phyloP scores from a whole-genome alignment of 2,329 filamentous ascomycete species.

The Hymenoscyphus scutula region DNA sequence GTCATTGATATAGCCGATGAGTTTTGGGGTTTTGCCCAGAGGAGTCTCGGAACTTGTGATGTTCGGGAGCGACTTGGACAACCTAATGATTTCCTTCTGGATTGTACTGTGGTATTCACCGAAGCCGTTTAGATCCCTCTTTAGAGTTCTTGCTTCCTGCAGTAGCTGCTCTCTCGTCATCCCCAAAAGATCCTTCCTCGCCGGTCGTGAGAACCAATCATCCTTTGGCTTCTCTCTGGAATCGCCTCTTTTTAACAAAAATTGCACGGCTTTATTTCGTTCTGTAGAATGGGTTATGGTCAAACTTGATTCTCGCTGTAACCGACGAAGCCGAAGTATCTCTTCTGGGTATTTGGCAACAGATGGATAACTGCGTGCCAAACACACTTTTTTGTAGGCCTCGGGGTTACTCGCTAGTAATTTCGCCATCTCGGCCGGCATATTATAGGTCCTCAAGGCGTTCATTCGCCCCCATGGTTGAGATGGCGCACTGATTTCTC shows the following conservation, averaged over 20 bases:
- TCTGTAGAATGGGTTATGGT: neutral
- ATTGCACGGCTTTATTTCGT: neutral
- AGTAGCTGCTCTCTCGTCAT: slow-evolving; percentile 54
- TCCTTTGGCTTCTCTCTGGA: slow-evolving; percentile 23
- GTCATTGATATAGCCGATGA: slow-evolving; percentile 79
- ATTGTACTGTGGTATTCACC: slow-evolving; percentile 61
- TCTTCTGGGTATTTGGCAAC: slow-evolving; percentile 53
- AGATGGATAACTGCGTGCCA: slow-evolving; percentile 75
- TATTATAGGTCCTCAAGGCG: too few species aligned
- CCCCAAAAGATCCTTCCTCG: slow-evolving; percentile 22
- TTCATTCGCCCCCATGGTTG: too few species aligned
- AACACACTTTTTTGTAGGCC: slow-evolving; percentile 81
- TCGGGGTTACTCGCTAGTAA: neutral
- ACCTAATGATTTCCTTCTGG: slow-evolving; percentile 63
- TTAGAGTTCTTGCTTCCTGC: slow-evolving; percentile 62
- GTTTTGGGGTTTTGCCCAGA: slow-evolving; percentile 58
- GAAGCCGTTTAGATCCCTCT: slow-evolving; percentile 58
- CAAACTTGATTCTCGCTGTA: neutral
- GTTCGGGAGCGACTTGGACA: slow-evolving; percentile 82
- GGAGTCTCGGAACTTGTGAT: slow-evolving; percentile 77
- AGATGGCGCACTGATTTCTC: too few species aligned
- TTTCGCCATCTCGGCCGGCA: too few species aligned
- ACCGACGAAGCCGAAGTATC: slow-evolving; percentile 49
- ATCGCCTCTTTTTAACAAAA: neutral
- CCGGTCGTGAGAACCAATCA: slow-evolving; percentile 31